These are phyloP conservation scores for Puccinia triticina DNA, from an alignment of 1,284 basidiomycete genomes.

Conservation along the genomic window DNA sequence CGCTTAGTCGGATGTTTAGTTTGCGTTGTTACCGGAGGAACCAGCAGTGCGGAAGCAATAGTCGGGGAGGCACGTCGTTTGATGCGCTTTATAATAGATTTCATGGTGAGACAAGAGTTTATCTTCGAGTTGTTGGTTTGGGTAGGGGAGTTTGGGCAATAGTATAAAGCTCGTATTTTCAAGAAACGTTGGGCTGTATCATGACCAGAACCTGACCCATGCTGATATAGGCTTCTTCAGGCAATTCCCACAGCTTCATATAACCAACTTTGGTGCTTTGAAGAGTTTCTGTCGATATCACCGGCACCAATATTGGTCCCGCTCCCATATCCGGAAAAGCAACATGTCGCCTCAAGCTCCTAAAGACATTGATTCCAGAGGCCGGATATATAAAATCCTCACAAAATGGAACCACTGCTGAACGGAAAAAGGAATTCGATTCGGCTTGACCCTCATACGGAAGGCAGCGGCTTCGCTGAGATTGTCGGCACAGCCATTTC, in stretches of 20 bases:
- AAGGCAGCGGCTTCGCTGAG: too few species aligned
- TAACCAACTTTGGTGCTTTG: background rate
- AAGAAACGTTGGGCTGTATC: background rate
- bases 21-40: background rate
- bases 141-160: background rate
- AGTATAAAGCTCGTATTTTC: too few species aligned
- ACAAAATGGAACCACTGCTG: too few species aligned
- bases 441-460: too few species aligned
- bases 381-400: too few species aligned
- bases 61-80: constrained; percentile 29
- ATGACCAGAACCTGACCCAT: too few species aligned
- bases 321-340: background rate
- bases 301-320: background rate
- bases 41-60: constrained; percentile 8
- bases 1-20: background rate
- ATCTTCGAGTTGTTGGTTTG: background rate
- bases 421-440: too few species aligned
- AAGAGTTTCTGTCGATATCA: background rate
- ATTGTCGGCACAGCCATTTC: too few species aligned
- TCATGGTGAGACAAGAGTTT: constrained; percentile 9
- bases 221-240: too few species aligned
- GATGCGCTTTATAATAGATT: constrained; percentile 28
- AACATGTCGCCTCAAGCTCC: background rate
- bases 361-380: too few species aligned
- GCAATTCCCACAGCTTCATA: background rate